Evolutionary conservation across 768 basidiomycete species (phyloP).

Genomic region (Mycena kentingensis): DNA sequence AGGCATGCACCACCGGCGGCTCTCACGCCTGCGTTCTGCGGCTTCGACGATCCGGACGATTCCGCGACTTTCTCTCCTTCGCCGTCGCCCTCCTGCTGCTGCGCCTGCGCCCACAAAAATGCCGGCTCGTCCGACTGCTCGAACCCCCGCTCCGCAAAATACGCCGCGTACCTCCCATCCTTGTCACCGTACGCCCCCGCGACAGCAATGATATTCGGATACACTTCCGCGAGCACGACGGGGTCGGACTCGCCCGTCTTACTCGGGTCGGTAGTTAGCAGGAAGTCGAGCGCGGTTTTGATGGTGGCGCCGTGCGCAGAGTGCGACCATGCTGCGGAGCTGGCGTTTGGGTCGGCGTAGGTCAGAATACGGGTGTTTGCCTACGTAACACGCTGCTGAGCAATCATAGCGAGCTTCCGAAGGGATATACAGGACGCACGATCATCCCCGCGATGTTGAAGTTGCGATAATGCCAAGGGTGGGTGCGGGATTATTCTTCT

Average conservation of each 20-base stretch:
- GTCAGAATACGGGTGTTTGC: slow-evolving; percentile 58
- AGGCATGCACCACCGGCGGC: too few species aligned
- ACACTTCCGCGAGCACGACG: slow-evolving; percentile 52
- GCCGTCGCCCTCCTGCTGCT: too few species aligned
- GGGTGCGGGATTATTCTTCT: slow-evolving; percentile 59
- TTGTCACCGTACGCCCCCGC: slow-evolving; percentile 61
- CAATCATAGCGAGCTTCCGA: background rate
- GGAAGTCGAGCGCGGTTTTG: slow-evolving; percentile 59
- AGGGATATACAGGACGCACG: slow-evolving; percentile 36
- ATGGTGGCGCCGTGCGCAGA: slow-evolving; percentile 56
- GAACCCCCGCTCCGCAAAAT: slow-evolving; percentile 41
- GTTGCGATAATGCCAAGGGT: slow-evolving; percentile 67
- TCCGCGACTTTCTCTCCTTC: too few species aligned
- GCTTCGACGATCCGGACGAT: too few species aligned
- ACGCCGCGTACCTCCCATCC: slow-evolving; percentile 53
- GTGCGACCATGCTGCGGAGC: slow-evolving; percentile 53
- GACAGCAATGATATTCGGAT: slow-evolving; percentile 59
- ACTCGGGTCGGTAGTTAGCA: slow-evolving; percentile 47
- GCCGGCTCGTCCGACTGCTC: slow-evolving; percentile 42
- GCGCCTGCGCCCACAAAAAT: slow-evolving; percentile 59
- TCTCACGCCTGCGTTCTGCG: too few species aligned
- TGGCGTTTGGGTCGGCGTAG: slow-evolving; percentile 44
- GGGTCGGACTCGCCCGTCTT: slow-evolving; percentile 38
- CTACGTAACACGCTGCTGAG: slow-evolving; percentile 29
- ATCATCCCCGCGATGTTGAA: slow-evolving; percentile 75